Base-by-base conservation (phyloP, 1,139 yeast genomes). In the Kodamaea fungicola region DNA sequence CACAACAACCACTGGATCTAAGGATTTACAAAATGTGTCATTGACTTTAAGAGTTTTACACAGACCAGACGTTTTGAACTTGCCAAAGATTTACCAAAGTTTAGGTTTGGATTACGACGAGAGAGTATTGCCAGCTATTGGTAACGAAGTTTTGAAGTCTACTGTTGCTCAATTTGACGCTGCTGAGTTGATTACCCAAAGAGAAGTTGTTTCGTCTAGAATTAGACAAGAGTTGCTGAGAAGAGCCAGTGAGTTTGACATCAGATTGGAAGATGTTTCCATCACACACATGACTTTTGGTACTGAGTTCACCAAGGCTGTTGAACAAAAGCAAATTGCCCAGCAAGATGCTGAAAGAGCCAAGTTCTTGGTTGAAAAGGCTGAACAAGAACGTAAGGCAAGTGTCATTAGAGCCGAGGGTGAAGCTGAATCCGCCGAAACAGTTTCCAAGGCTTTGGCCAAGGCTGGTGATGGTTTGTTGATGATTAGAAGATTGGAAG, bases 321-420 rank as follows among this genome's bases (percentile, higher is more conserved):
- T 92, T 41, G 99, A 94, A 67, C 96, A 88, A 68, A 94, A 94
- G 66, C 98, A 94, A 65, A 94, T 94, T 64, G 98, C 98, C 24
- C 98, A 92, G 69, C 98, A 94, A 66, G 98, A 94, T 58, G 97
- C 99, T 19, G 98, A 94, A 68, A 79, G 98, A 52, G 97, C 97
- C 42, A 84, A 86, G 56, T 94, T 80, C 61, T 74, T 89, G 44
- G 99, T 94, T 37, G 97, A 90, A 59, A 86, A 84, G 62, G 98
- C 98, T 4, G 97, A 92, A 63, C 99, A 94, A 65, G 97, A 92
- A 64, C 80, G 95, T 61, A 90, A 83, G 61, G 98, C 98, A 4
- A 74, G 86, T 39, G 89, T 94, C 52, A 92, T 92, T 48, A 80
- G 97, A 52, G 99, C 99, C 21, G 98, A 94, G 65, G 99, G 98